phyloP scores from a whole-genome alignment of 1,139 yeast genomes.

The Waltiozyma sp. region DNA sequence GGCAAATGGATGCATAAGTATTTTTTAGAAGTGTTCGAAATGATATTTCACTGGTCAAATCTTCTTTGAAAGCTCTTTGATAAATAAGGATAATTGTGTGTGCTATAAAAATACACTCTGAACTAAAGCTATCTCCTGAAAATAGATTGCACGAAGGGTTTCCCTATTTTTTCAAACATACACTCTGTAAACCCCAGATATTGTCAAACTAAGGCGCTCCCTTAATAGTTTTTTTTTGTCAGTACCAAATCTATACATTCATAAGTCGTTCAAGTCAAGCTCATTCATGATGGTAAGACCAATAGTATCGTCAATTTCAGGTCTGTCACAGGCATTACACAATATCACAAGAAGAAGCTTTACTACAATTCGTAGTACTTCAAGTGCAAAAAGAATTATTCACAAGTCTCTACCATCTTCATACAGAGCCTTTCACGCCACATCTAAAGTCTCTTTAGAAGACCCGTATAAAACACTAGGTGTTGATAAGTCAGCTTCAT shows the following conservation, averaged over 20 bases:
- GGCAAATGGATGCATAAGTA: background rate
- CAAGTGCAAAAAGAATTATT: background rate
- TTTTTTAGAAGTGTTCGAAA: no score
- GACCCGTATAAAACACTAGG: slow-evolving; percentile 88
- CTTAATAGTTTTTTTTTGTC: no score
- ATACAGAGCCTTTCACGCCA: slow-evolving; percentile 14
- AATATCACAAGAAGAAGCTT: background rate
- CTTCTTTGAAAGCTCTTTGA: no score
- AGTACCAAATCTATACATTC: no score
- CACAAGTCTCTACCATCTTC: background rate
- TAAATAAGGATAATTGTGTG: no score
- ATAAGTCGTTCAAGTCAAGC: no score
- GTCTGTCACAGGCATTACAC: background rate
- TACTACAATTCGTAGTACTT: background rate
- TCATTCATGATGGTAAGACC: background rate
- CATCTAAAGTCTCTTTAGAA: slow-evolving; percentile 12
- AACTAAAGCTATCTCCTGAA: background rate
- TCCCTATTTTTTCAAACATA: no score
- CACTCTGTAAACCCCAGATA: background rate
- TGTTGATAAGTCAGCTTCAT: slow-evolving; percentile 56
- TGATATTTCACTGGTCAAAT: no score
- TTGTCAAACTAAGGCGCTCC: no score
- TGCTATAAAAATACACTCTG: no score
- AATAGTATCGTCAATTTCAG: background rate
- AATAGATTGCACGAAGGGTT: background rate